A percentile compares a stretch with the other conserved stretches of the same genome.
phyloP scores from a whole-genome alignment of 306 rosid genomes.

The Quercus mongolica region DNA sequence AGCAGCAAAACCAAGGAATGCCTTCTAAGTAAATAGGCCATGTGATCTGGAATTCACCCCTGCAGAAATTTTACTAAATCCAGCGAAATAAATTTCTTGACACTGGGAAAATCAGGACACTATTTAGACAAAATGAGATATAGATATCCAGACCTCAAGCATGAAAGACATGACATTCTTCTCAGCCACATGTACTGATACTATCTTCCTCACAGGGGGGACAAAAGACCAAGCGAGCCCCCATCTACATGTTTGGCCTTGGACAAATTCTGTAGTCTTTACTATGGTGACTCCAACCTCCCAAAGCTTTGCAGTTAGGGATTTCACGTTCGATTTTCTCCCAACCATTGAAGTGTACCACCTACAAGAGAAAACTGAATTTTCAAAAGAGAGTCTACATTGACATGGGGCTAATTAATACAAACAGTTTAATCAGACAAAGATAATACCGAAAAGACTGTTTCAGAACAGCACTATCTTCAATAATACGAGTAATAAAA shows the following conservation, averaged over 20 bases:
- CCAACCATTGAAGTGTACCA: constrained; percentile 92
- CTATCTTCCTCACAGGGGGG: constrained; percentile 46
- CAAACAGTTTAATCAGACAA: not conserved
- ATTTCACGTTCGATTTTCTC: constrained; percentile 55
- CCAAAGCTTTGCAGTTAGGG: constrained; percentile 66
- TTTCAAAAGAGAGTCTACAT: not conserved
- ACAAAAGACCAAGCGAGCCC: constrained; percentile 94
- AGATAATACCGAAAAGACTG: constrained; percentile 52
- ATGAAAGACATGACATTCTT: constrained; percentile 67
- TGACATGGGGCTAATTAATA: not conserved
- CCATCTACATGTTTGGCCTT: constrained; percentile 83
- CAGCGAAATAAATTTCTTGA: not conserved
- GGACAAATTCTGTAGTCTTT: constrained; percentile 90
- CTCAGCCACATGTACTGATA: constrained; percentile 39
- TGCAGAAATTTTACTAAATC: not conserved
- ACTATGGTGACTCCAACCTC: constrained; percentile 73
- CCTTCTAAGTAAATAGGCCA: not conserved
- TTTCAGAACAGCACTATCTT: constrained; percentile 63
- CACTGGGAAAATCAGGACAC: not conserved
- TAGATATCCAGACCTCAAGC: constrained; percentile 37
- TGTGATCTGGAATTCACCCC: not conserved
- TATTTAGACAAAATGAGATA: not conserved
- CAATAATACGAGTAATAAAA: constrained; percentile 68
- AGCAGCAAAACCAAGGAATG: not conserved
- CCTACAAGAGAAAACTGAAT: constrained; percentile 30